phyloP scores from a whole-genome alignment of 352 stramenopile species.

The Pythium volutum region DNA sequence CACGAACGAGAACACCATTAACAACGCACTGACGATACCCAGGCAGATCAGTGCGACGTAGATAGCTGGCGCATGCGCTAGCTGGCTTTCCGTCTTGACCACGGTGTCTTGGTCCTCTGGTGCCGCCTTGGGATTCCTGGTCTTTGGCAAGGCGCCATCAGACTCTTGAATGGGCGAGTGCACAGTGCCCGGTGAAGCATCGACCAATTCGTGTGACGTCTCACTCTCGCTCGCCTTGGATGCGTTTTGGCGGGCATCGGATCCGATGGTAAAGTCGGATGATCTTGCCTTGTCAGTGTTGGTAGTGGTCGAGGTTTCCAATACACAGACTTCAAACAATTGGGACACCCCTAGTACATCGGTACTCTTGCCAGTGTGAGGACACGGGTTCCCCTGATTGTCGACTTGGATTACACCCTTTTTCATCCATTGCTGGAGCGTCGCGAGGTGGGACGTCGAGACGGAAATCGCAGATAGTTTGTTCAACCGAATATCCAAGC shows the following conservation, averaged over 20 bases:
- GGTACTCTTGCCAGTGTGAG: background rate
- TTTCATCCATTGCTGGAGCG: slow-evolving; percentile 34
- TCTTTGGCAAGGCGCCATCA: background rate
- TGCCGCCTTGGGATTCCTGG: background rate
- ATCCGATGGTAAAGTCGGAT: background rate
- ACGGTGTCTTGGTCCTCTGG: slow-evolving; percentile 2
- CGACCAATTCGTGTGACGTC: slow-evolving; percentile 1
- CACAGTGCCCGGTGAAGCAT: background rate
- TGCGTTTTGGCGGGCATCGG: background rate
- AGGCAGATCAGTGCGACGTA: slow-evolving; percentile 18
- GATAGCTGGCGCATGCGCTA: background rate
- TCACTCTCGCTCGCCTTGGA: background rate
- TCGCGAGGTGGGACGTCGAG: slow-evolving; percentile 22
- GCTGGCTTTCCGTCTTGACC: background rate
- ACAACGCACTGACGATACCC: background rate
- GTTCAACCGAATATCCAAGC: slow-evolving; percentile 45
- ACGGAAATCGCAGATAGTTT: slow-evolving; percentile 34
- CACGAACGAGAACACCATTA: slow-evolving; percentile 6
- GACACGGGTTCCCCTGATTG: slow-evolving; percentile 19
- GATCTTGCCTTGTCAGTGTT: background rate
- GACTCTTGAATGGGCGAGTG: slow-evolving; percentile 9
- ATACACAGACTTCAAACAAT: slow-evolving; percentile 27
- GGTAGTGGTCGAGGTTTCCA: background rate
- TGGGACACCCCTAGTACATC: slow-evolving; percentile 29
- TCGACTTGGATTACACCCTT: slow-evolving; percentile 34